Base-by-base conservation (phyloP, 2,329 filamentous ascomycete species). In the Xylariaceae sp. region DNA sequence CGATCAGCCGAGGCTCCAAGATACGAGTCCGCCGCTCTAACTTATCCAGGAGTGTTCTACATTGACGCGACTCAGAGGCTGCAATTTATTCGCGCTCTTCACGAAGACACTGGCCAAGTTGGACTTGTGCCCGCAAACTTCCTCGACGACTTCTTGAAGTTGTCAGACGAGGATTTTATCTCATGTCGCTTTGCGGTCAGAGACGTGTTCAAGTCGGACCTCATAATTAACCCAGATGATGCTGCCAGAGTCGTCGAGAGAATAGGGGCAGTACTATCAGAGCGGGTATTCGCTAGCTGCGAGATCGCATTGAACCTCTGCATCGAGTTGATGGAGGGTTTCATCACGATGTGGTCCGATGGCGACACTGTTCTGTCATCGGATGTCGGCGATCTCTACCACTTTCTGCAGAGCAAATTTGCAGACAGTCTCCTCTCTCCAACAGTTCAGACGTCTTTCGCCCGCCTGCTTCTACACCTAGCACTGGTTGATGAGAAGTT, bases 381-480 rank as follows among this genome's bases (percentile, higher is more conserved):
- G 3, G 72, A 77, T 31, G 87, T 84, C 3, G 76, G 81, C 16
- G 84, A 94, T 45, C 67, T 96, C 16, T 97, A 97, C 61, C 88
- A 89, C 68, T 84, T 93, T 50, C 75, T 89, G 35, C 78, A 79
- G 40, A 73, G 73, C 15, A 78, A 82, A 22, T 65, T 95, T 19
- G 73, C 77, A 4, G 83, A 78, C 34, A 81, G 82, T 34, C 74
- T 85, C 29, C 74, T 89, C 36, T 94, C 91, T 1, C 67, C 81
- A 2, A 74, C 71, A 42, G 78, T 85, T 1, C 83, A 90, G 49
- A 78, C 81, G 39, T 71, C 74, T 1, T 70, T 96, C 45, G 78
- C 83, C 3, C 66, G 69, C 17, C 69, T 98, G 12, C 69, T 97
- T 0, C 76, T 89, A 43, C 73, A 74, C 22, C 69, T 97, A 3